Base-by-base conservation (phyloP, 108 stramenopile species). In the Nannochloropsis gaditana region DNA sequence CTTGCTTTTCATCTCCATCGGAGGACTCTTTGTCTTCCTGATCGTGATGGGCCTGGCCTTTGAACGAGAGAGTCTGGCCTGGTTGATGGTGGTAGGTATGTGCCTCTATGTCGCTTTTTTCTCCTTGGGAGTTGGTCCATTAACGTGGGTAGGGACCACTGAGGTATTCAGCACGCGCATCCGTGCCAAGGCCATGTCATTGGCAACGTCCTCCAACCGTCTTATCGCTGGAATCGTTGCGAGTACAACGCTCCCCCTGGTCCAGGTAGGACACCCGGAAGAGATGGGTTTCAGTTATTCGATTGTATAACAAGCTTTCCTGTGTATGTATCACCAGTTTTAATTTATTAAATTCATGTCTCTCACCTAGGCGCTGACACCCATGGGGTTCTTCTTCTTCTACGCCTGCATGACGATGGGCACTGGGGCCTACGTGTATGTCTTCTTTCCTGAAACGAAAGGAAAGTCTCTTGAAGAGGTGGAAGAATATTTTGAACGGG, bases 121-220 rank as follows among this genome's bases (percentile, higher is more conserved):
- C 87, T 91, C 91, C 80, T 44, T 95, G 84, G 96, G 96, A 80
- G 91, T 94, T 92, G 94, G 94, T 11, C 93, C 95, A 44, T 84
- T 83, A 81, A 44, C 81, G 10, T 96, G 96, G 96, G 89, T 95
- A 19, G 91, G 95, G 83, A 92, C 94, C 4, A 91, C 94, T 21
- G 96, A 96, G 88, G 91, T 95, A 9, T 96, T 96, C 86, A 83
- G 92, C 79, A 95, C 91, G 44, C 90, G 88, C 45, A 94, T 95
- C 82, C 93, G 96, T 10, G 94, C 94, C 42, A 95, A 95, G 88
- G 96, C 93, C 11, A 94, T 96, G 93, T 91, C 92, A 79, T 80
- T 96, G 11, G 93, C 95, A 11, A 93, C 95, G 0, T 92, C 94
- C 73, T 87, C 90, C 82, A 96, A 96, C 87, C 92, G 96, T 45